Base-by-base conservation (phyloP, 495 filamentous ascomycete species). In the Neurospora discreta region DNA sequence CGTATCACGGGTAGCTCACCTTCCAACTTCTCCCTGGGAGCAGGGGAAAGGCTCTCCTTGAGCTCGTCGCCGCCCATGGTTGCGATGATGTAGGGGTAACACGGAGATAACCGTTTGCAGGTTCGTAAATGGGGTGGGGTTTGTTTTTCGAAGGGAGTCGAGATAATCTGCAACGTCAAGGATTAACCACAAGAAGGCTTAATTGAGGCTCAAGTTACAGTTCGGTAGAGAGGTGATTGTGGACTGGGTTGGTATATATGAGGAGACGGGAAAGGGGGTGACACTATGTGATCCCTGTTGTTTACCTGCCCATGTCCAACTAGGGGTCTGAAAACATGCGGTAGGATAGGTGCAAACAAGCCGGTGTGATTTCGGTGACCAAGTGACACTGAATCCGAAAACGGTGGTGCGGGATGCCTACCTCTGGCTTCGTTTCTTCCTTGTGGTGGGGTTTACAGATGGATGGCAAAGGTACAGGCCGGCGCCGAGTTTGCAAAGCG, bases 21-120 rank as follows among this genome's bases (percentile, higher is more conserved):
- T 69, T 82, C 80, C 60, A 82, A 76, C 78, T 80, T 80, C 77
- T 82, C 80, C 78, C 79, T 73, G 42, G 78, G 74, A 60, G 77
- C 77, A 39, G 79, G 77, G 74, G 77, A 77, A 46, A 69, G 58
- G 74, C 73, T 76, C 73, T 69, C 73, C 74, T 75, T 78, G 16
- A 30, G 18, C 43, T 80, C 78, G 71, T 78, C 79, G 74, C 16
- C 72, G 26, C 74, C 71, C 79, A 80, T 80, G 20, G 65, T 78
- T 72, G 46, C 2, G 65, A 33, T 52, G 39, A 40, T 71, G 18
- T 65, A 65, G 52, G 52, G 26, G 52, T 65, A 33, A 7, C 18
- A 13, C 52, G 52, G 46, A 41, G 38, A 68, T 44, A 67, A 40
- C 68, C n/a, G 52, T 65, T 44, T n/a, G 65, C 69, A 46, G 69